Evolutionary conservation across 306 rosid species (phyloP), one percentile per base, ranked within the genome.

Genomic region (Cicer yamashitae): DNA sequence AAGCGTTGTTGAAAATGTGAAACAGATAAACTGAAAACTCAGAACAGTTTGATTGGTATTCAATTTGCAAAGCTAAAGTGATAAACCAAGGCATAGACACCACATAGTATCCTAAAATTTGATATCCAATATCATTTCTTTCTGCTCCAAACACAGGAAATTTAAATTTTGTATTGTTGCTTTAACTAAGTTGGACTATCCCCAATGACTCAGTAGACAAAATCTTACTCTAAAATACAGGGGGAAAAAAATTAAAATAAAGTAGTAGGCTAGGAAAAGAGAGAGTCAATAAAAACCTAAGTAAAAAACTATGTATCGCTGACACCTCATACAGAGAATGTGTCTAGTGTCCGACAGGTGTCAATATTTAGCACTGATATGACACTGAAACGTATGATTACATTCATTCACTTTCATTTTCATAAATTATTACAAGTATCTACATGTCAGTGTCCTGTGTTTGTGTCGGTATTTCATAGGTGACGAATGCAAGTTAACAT

Each of bases 31-130:
- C 51, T 67, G 52, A 62, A 71, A 48, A 67, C 47, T 63, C 58
- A 62, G 5, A 66, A 39, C 11, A 56, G 22, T 38, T 53, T 13
- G 3, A 22, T 47, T 41, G 48, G 62, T 67, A 37, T 74, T 13
- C 77, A 71, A 76, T 50, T 62, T 81, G 81, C 73, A 72, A 51
- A 38, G n/a, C 54, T 59, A 40, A 41, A 44, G 53, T 66, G 69
- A 63, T 50, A 9, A 48, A 60, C 17, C 41, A 46, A 40, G 7
- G 57, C 25, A 34, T 46, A 65, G 5, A 45, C 40, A 70, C 50
- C 56, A 46, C 60, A 54, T 30, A 51, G 7, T 38, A 5, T 40
- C 17, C 66, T 38, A 67, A 17, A 68, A 67, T 57, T 48, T 75
- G 39, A 59, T 58, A 81, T 44, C 51, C 10, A 68, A 43, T 25